Base-by-base conservation (phyloP, 2,329 filamentous ascomycete genomes). In the Malbranchea cinnamomea region DNA sequence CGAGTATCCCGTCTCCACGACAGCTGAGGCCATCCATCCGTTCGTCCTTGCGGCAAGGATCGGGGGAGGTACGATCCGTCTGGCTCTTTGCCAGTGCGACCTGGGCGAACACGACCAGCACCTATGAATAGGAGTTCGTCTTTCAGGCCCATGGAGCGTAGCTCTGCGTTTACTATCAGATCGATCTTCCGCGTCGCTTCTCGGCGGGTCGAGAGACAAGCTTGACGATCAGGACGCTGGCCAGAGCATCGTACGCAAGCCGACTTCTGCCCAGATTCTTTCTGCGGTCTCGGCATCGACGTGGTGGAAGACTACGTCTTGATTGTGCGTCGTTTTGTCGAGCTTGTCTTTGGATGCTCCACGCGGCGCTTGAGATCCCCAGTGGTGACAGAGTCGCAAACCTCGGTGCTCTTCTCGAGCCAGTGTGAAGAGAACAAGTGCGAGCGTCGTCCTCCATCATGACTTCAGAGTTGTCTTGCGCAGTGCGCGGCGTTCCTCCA, bases 1-100 rank as follows among this genome's bases (percentile, higher is more conserved):
- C 4, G 21, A 29, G 14, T 28, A 36, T 6, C 25, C 34, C 4
- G 16, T 23, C 30, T 36, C 34, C 10, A 36, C 23, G 10, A 33
- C 25, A 4, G 30, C 8, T 1, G 30, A 29, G 34, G 34, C 34
- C 34, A 33, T 26, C 23, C 12, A 10, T 26, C 22, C 22, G 29
- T 32, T 23, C 33, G 26, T 11, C 33, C 30, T 6, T 10, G 2
- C 2, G 34, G 34, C 7, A 33, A 18, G 10, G n/a, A 8, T 13
- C 1, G 6, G 15, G 30, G 30, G n/a, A 25, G 16, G 13, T 33
- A 36, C 7, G 30, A 29, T 1, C 22, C 21, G 17, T 36, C 26
- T 10, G 34, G 25, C 16, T 26, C 10, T 23, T 33, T 36, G 7
- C 2, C 23, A 12, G 7, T 10, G 3, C 23, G 1, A 3, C 2